These are phyloP conservation scores for Xanthoconium stramineum DNA, from an alignment of 768 basidiomycete genomes.

Conservation along the genomic window DNA sequence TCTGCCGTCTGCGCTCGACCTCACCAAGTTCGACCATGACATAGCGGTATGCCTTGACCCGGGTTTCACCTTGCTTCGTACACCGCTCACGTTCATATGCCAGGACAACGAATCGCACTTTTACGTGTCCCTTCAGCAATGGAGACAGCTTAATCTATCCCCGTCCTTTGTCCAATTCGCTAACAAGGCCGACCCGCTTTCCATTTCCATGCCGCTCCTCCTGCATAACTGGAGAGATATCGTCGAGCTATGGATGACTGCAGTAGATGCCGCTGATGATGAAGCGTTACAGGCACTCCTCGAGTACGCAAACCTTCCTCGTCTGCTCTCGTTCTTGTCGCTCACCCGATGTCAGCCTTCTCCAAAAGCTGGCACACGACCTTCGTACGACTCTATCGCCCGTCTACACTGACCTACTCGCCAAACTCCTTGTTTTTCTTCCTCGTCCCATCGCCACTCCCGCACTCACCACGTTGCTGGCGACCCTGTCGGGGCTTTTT, in stretches of 20 bases:
- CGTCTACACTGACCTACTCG: constrained; percentile 53
- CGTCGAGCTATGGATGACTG: constrained; percentile 58
- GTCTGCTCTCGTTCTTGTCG: not conserved
- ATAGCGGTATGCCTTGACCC: constrained; percentile 41
- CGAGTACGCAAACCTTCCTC: constrained; percentile 49
- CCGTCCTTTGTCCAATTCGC: constrained; percentile 73
- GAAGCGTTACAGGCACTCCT: constrained; percentile 72
- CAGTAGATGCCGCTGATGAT: constrained; percentile 59
- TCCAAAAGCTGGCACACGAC: constrained; percentile 78
- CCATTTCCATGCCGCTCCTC: constrained; percentile 75
- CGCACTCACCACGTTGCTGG: constrained; percentile 59
- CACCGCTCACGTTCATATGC: not conserved
- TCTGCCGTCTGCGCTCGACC: constrained; percentile 60
- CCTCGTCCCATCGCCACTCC: constrained; percentile 56
- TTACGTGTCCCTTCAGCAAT: constrained; percentile 66
- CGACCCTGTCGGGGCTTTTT: constrained; percentile 67
- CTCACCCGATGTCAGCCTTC: constrained; percentile 44
- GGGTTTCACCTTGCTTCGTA: not conserved
- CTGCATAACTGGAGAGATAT: constrained; percentile 78
- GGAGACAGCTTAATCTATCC: constrained; percentile 78
- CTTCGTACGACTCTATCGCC: constrained; percentile 74
- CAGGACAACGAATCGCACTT: constrained; percentile 82
- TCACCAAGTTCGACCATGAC: constrained; percentile 56
- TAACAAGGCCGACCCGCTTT: constrained; percentile 53
- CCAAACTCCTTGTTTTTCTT: constrained; percentile 54